Conservation (phyloP, 208 protist species). For the Crithidia sp. region DNA sequence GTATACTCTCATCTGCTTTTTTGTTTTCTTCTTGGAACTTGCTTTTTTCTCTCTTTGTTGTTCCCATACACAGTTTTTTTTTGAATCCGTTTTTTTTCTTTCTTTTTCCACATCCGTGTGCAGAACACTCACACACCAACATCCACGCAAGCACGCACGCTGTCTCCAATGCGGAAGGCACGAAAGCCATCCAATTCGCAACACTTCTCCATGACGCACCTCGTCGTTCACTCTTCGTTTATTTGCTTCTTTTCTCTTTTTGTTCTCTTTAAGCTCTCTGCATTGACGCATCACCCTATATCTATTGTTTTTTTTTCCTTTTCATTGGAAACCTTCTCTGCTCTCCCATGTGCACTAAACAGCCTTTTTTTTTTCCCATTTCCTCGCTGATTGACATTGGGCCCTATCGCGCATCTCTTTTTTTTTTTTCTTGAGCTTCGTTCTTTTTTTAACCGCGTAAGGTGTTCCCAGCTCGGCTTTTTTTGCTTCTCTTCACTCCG, state of each 20-base stretch:
- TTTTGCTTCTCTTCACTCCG: background rate
- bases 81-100: constrained; percentile 18
- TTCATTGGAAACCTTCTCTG: background rate
- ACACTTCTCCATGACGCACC: too few relatives aligned
- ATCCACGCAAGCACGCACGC: too few relatives aligned
- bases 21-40: constrained; percentile 10
- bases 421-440: background rate
- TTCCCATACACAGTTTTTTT: background rate
- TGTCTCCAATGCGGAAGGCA: too few relatives aligned
- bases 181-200: too few relatives aligned
- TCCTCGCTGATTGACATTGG: background rate
- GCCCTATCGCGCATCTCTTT: background rate
- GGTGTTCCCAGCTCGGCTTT: background rate
- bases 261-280: too few relatives aligned
- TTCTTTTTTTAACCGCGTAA: background rate
- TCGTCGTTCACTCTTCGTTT: too few relatives aligned
- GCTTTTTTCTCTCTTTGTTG: background rate
- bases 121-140: too few relatives aligned
- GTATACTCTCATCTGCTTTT: background rate
- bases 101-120: constrained; percentile 1
- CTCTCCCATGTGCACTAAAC: background rate
- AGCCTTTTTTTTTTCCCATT: constrained; percentile 7
- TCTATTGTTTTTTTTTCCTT: constrained; percentile 3
- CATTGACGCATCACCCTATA: too few relatives aligned
- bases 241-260: too few relatives aligned